These are phyloP conservation scores for Russula vinacea DNA, from an alignment of 768 basidiomycete genomes.

Conservation along the genomic window DNA sequence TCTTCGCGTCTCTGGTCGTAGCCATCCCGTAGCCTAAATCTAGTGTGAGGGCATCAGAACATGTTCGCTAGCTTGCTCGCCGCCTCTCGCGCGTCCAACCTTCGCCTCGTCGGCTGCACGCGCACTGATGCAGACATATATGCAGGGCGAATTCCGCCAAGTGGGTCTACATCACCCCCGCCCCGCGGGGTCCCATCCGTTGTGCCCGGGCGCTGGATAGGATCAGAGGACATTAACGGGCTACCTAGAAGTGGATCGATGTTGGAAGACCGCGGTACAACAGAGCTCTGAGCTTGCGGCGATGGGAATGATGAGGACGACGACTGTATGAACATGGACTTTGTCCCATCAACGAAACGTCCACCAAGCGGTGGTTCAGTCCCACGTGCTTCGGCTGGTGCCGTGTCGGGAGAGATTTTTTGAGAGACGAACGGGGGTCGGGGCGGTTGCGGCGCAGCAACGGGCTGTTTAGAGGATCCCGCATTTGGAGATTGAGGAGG, in stretches of 20 bases:
- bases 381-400: conserved; percentile 33
- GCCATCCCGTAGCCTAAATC: conserved; percentile 4
- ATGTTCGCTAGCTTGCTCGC: conserved; percentile 89
- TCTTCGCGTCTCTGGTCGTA: conserved; percentile 5
- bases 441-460: conserved; percentile 5
- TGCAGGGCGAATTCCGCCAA: conserved; percentile 57
- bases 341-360: conserved; percentile 68
- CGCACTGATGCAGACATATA: conserved; percentile 73
- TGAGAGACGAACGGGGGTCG: conserved; percentile 37
- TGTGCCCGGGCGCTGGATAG: conserved; percentile 26
- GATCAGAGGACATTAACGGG: conserved; percentile 22
- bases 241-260: conserved; percentile 28
- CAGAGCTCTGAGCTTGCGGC: not conserved
- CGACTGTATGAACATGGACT: conserved; percentile 74
- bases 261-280: conserved; percentile 1
- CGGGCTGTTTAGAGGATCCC: conserved; percentile 45
- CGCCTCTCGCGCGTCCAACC: conserved; percentile 80
- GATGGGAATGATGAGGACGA: conserved; percentile 35
- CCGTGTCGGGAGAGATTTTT: conserved; percentile 34
- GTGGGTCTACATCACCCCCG: conserved; percentile 51
- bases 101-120: conserved; percentile 63
- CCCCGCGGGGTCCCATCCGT: conserved; percentile 21
- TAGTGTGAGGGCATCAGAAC: conserved; percentile 47
- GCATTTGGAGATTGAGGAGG: conserved; percentile 52
- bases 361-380: conserved; percentile 58